Evolutionary conservation across 441 rosid genomes (phyloP).

Genomic region (Arabidopsis hybrid): DNA sequence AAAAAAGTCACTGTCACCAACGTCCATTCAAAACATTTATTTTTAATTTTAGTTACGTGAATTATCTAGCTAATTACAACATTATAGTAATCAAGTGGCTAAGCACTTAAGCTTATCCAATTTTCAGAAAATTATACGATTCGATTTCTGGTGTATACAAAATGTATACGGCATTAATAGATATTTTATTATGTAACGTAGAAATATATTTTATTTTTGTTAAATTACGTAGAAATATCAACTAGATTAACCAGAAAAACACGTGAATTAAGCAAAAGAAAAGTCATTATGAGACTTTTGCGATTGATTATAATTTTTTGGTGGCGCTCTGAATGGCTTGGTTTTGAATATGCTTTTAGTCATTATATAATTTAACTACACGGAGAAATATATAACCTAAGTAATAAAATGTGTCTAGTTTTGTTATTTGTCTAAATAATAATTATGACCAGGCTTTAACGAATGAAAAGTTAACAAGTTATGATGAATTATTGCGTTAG

Average conservation of each 20-base stretch:
- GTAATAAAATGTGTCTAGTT: not conserved
- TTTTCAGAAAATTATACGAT: not conserved
- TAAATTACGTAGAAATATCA: not conserved
- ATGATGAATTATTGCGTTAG: not conserved
- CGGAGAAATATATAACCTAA: not conserved
- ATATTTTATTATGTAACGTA: not conserved
- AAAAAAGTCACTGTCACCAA: no score
- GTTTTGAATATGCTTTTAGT: not conserved
- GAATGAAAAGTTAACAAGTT: not conserved
- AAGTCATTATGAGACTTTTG: constrained; percentile 2
- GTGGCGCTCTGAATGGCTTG: not conserved
- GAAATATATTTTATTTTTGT: no score
- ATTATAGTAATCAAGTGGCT: not conserved
- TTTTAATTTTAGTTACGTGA: no score
- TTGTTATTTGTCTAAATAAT: not conserved
- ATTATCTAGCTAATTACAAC: not conserved
- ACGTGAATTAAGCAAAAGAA: not conserved
- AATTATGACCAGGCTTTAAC: not conserved
- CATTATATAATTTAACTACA: not conserved
- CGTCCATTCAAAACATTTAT: not conserved
- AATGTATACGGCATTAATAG: not conserved
- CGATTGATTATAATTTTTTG: not conserved
- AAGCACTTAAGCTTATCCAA: not conserved
- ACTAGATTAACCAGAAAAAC: not conserved
- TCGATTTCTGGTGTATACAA: not conserved